Conservation (phyloP, 2,329 filamentous ascomycete species). For the Emmonsiellopsis sp. region DNA sequence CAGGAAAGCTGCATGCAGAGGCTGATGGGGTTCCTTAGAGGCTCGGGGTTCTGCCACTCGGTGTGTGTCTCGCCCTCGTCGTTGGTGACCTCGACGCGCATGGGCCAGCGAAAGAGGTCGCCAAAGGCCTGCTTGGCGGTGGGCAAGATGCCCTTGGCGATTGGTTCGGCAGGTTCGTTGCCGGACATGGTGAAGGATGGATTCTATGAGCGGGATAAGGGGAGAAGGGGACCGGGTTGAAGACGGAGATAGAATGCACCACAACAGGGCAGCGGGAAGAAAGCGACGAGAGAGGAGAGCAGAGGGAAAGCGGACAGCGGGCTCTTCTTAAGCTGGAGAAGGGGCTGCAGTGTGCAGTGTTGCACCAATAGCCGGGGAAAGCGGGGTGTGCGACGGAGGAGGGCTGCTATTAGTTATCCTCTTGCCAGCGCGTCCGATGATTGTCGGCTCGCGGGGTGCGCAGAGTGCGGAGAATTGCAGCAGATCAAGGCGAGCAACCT, state of each 20-base stretch:
- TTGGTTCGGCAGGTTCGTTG: slow-evolving; percentile 52
- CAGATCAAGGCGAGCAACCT: no score
- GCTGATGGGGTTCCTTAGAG: slow-evolving; percentile 59
- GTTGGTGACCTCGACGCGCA: slow-evolving; percentile 59
- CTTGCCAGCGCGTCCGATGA: no score
- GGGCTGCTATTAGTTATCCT: no score
- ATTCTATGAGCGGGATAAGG: neutral
- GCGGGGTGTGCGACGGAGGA: neutral
- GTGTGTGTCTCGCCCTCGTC: slow-evolving; percentile 54
- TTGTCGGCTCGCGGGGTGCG: no score
- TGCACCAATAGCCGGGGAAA: neutral
- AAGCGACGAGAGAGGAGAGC: neutral
- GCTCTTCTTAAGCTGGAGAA: neutral
- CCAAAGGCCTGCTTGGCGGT: slow-evolving; percentile 54
- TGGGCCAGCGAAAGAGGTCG: slow-evolving; percentile 65
- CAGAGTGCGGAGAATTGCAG: no score
- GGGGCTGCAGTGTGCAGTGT: neutral
- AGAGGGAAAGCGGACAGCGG: neutral
- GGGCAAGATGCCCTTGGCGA: slow-evolving; percentile 55
- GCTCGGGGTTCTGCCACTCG: slow-evolving; percentile 60
- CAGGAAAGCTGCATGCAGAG: slow-evolving; percentile 55
- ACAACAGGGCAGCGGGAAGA: neutral
- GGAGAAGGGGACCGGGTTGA: neutral
- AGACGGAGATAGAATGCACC: neutral
- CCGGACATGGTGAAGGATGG: slow-evolving; percentile 3